phyloP scores from a whole-genome alignment of 2,329 filamentous ascomycete genomes.

The Talaromyces sp. region DNA sequence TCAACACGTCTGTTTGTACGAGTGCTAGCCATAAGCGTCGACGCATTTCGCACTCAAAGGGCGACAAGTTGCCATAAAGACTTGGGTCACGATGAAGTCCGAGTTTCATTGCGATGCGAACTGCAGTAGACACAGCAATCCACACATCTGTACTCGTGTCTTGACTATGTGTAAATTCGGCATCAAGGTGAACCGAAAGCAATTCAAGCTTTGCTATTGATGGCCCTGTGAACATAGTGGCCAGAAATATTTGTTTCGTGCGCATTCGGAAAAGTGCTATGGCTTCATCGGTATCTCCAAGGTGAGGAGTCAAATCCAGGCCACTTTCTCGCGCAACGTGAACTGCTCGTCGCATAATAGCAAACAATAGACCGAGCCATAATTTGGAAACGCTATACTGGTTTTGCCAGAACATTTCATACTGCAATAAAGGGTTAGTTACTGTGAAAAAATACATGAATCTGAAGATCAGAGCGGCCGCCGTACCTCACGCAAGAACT shows the following conservation, averaged over 20 bases:
- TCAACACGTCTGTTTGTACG: slow-evolving; percentile 53
- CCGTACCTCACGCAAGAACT: slow-evolving; percentile 9
- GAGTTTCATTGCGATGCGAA: slow-evolving; percentile 56
- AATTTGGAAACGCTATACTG: slow-evolving; percentile 48
- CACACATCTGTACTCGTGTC: slow-evolving; percentile 53
- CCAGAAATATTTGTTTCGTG: slow-evolving; percentile 53
- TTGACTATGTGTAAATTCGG: slow-evolving; percentile 50
- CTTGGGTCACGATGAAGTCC: slow-evolving; percentile 55
- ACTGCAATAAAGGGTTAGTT: slow-evolving; percentile 30
- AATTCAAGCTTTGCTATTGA: slow-evolving; percentile 53
- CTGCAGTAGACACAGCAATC: slow-evolving; percentile 51
- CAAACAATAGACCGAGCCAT: slow-evolving; percentile 47
- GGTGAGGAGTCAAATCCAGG: slow-evolving; percentile 54
- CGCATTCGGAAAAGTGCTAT: slow-evolving; percentile 35
- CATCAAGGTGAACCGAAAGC: slow-evolving; percentile 52
- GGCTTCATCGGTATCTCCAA: slow-evolving; percentile 41
- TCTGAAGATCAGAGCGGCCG: background rate
- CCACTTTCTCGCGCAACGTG: slow-evolving; percentile 52
- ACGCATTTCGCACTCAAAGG: slow-evolving; percentile 52
- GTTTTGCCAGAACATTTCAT: slow-evolving; percentile 52
- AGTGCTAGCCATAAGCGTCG: slow-evolving; percentile 36
- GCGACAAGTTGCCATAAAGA: slow-evolving; percentile 47
- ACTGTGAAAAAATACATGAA: background rate
- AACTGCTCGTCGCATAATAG: slow-evolving; percentile 55
- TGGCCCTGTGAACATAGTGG: slow-evolving; percentile 54